Conservation (phyloP, 1,139 yeast species). For the Yamadazyma spencermartinsiae region DNA sequence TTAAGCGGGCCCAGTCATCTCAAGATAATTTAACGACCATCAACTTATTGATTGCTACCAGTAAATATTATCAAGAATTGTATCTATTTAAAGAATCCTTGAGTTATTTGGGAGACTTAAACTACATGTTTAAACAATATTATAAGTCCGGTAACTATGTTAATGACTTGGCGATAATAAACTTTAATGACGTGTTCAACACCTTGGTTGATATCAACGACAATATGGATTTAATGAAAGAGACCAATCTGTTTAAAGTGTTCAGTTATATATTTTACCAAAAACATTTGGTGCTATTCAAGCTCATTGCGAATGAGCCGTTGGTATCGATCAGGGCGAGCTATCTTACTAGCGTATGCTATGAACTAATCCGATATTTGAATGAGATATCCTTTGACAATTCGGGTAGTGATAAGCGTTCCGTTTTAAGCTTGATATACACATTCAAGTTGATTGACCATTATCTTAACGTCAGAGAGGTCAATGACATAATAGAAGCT, state of each 20-base stretch:
- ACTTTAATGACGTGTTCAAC: conserved; percentile 18
- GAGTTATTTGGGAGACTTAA: conserved; percentile 42
- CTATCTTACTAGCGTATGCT: conserved; percentile 33
- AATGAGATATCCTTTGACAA: conserved; percentile 31
- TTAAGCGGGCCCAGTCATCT: neutral
- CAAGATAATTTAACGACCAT: conserved; percentile 10
- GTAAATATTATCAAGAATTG: conserved; percentile 45
- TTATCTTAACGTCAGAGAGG: conserved; percentile 10
- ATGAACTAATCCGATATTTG: conserved; percentile 35
- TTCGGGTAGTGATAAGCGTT: neutral
- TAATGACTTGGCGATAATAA: conserved; percentile 10
- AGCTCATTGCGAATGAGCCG: conserved; percentile 25
- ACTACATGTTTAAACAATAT: conserved; percentile 22
- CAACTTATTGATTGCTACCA: conserved; percentile 23
- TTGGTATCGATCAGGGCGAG: conserved; percentile 35
- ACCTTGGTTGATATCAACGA: conserved; percentile 9
- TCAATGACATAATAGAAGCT: conserved; percentile 15
- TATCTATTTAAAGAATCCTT: conserved; percentile 60
- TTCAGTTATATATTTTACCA: conserved; percentile 28
- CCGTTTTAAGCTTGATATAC: conserved; percentile 26
- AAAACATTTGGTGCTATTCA: conserved; percentile 25
- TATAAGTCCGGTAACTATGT: conserved; percentile 21
- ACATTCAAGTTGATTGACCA: conserved; percentile 31
- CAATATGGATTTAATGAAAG: conserved; percentile 15
- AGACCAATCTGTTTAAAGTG: conserved; percentile 25